Percentiles rank a stretch among this genome's conserved stretches.
These are phyloP conservation scores for Escovopsis sp. DNA, from an alignment of 2,329 filamentous ascomycete species.

Conservation along the genomic window DNA sequence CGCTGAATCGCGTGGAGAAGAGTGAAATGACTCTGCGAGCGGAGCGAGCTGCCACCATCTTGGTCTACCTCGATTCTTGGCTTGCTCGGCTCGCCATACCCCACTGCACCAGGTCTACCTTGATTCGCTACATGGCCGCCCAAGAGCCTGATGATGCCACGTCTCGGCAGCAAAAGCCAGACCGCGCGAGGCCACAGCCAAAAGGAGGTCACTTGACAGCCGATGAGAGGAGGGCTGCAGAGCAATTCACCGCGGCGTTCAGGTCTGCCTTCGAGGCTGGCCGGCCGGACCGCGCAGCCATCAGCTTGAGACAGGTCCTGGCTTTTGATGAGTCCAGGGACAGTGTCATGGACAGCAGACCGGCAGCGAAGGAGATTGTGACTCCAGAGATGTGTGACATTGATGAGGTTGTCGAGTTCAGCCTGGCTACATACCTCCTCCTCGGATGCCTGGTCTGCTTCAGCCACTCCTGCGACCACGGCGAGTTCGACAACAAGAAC, in stretches of 20 bases:
- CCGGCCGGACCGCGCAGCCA: conserved; percentile 20
- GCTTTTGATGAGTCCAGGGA: conserved; percentile 39
- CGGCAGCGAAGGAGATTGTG: conserved; percentile 31
- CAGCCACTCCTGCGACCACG: conserved; percentile 46
- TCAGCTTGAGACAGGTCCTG: conserved; percentile 37
- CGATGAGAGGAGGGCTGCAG: conserved; percentile 27
- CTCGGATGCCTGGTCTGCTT: conserved; percentile 45
- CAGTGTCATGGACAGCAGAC: conserved; percentile 37
- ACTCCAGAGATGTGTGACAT: conserved; percentile 20
- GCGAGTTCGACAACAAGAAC: conserved; percentile 40
- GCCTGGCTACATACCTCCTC: conserved; percentile 38
- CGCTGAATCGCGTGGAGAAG: conserved; percentile 37
- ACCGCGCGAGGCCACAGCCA: conserved; percentile 33
- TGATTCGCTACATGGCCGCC: conserved; percentile 39
- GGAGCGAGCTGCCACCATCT: conserved; percentile 36
- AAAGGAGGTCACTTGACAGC: conserved; percentile 25
- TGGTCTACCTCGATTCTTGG: conserved; percentile 41
- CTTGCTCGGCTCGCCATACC: conserved; percentile 33
- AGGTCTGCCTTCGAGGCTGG: conserved; percentile 34
- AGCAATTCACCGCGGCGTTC: conserved; percentile 42
- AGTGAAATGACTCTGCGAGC: conserved; percentile 32
- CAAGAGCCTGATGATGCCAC: conserved; percentile 30
- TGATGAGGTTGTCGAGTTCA: conserved; percentile 29
- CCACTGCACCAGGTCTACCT: conserved; percentile 34
- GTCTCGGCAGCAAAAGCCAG: conserved; percentile 40